Evolutionary conservation across 352 stramenopile species (phyloP).

Genomic region (Pythium chondricola): DNA sequence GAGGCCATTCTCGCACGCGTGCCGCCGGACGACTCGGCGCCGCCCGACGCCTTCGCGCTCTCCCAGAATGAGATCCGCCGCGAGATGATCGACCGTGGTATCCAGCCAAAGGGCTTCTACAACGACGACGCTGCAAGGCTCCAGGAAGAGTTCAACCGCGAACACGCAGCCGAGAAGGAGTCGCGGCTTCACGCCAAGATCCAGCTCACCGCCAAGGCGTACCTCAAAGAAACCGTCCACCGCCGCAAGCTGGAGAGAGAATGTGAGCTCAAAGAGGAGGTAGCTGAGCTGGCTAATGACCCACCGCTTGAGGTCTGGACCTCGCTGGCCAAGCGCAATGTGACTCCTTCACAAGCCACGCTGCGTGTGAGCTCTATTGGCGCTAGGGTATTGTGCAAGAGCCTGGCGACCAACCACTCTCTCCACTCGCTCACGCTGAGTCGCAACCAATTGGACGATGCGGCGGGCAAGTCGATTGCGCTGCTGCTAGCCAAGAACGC

Average conservation of each 20-base stretch:
- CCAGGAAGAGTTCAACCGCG: conserved; percentile 73
- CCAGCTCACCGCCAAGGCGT: conserved; percentile 65
- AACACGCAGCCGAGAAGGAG: conserved; percentile 60
- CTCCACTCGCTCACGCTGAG: conserved; percentile 57
- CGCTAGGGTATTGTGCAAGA: conserved; percentile 62
- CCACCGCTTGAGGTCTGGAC: conserved; percentile 73
- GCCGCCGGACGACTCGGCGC: conserved; percentile 55
- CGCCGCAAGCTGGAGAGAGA: conserved; percentile 58
- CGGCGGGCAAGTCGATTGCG: conserved; percentile 54
- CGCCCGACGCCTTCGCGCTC: conserved; percentile 61
- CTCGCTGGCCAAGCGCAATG: conserved; percentile 42
- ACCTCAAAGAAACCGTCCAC: conserved; percentile 71
- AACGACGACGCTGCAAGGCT: conserved; percentile 78
- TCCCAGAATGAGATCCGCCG: conserved; percentile 79
- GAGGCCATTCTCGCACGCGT: conserved; percentile 69
- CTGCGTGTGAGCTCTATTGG: conserved; percentile 49
- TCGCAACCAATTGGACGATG: conserved; percentile 59
- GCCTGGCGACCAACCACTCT: conserved; percentile 58
- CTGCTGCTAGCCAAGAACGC: conserved; percentile 56
- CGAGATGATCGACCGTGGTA: conserved; percentile 81
- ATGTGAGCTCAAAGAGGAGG: conserved; percentile 65
- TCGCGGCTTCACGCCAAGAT: conserved; percentile 57
- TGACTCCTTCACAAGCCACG: conserved; percentile 44
- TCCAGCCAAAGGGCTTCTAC: conserved; percentile 81
- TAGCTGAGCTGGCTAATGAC: conserved; percentile 60